phyloP scores from a whole-genome alignment of 495 filamentous ascomycete genomes.

The Friedmanniomyces endolithicus region DNA sequence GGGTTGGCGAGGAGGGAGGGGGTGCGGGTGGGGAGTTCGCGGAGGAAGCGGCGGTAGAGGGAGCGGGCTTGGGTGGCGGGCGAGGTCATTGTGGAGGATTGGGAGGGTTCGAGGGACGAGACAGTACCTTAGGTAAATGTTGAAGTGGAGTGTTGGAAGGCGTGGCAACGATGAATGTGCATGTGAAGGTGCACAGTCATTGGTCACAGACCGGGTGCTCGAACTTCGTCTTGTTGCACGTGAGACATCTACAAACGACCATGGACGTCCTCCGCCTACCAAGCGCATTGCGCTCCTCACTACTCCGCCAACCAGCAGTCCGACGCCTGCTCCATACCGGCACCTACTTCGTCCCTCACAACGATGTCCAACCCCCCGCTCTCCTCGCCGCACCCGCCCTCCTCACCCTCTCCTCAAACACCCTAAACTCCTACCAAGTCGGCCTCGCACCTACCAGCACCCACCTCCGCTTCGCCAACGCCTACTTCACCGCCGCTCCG shows the following conservation, averaged over 20 bases:
- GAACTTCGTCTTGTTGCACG: background rate
- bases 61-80: conserved; percentile 41
- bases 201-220: background rate
- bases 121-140: background rate
- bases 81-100: background rate
- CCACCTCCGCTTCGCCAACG: conserved; percentile 45
- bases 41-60: conserved; percentile 79
- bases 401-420: conserved; percentile 14
- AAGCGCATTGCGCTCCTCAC: background rate
- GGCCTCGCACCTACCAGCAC: conserved; percentile 40
- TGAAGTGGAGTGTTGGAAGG: too few relatives aligned
- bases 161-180: too few relatives aligned
- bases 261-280: conserved; percentile 17
- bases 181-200: background rate
- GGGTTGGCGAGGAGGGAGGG: conserved; percentile 35
- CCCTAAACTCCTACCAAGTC: conserved; percentile 45
- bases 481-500: conserved; percentile 50
- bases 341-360: background rate
- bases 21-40: conserved; percentile 68
- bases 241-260: background rate
- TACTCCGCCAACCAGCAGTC: background rate
- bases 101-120: background rate
- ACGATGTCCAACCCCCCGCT: conserved; percentile 3
- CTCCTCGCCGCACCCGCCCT: conserved; percentile 5
- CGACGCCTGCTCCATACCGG: background rate